Conservation (phyloP, 495 filamentous ascomycete species). For the Penicillium antarcticum region DNA sequence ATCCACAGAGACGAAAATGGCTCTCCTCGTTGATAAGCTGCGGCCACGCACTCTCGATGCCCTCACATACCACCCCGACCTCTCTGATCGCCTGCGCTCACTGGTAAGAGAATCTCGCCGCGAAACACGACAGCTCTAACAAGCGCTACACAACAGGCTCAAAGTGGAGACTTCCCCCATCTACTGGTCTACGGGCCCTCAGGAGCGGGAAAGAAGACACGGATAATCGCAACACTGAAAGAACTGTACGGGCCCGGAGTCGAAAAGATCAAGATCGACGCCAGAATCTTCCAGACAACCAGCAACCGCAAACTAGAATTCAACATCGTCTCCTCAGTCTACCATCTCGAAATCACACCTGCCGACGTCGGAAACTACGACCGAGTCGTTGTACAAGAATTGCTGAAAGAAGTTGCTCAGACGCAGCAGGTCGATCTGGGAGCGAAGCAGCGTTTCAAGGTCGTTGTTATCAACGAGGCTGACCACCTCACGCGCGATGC, state of each 20-base stretch:
- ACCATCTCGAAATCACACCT: conserved; percentile 97
- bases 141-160: conserved; percentile 57
- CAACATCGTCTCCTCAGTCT: conserved; percentile 93
- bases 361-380: conserved; percentile 97
- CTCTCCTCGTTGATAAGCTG: conserved; percentile 91
- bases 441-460: conserved; percentile 91
- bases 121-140: not conserved
- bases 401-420: conserved; percentile 96
- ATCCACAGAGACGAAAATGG: conserved; percentile 41
- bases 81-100: conserved; percentile 82
- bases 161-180: conserved; percentile 96
- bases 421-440: conserved; percentile 93
- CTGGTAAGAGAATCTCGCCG: conserved; percentile 61
- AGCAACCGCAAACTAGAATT: conserved; percentile 97
- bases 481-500: conserved; percentile 92
- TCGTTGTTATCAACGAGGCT: conserved; percentile 99
- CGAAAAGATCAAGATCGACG: conserved; percentile 96
- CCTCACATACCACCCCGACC: conserved; percentile 82
- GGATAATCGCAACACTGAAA: conserved; percentile 88
- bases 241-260: conserved; percentile 89
- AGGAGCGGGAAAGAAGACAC: conserved; percentile 95
- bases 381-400: conserved; percentile 89
- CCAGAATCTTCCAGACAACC: conserved; percentile 90
- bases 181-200: conserved; percentile 95
- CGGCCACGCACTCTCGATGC: conserved; percentile 84